Percentiles rank a stretch among this genome's conserved stretches.
Conservation (phyloP, 2,329 filamentous ascomycete genomes). For the Clarireedia sp. region DNA sequence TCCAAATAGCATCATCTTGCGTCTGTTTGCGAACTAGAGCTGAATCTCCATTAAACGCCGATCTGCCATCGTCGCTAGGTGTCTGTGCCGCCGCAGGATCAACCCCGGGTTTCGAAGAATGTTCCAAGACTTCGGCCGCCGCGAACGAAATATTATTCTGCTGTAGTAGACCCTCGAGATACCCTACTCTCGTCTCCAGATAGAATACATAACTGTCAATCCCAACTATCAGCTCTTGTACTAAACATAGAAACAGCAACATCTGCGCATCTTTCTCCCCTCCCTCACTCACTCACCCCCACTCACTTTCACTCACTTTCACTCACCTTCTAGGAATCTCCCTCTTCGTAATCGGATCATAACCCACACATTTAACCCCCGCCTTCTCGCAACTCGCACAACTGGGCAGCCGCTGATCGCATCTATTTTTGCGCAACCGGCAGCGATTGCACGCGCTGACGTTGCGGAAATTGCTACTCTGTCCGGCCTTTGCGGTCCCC, state of each 20-base stretch:
- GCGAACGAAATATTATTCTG: constrained; percentile 65
- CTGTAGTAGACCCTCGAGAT: constrained; percentile 69
- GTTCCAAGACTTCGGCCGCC: constrained; percentile 61
- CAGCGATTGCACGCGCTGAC: constrained; percentile 94
- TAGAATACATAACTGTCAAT: constrained; percentile 77
- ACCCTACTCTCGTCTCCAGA: constrained; percentile 76
- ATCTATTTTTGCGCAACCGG: constrained; percentile 84
- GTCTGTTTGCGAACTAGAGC: constrained; percentile 16
- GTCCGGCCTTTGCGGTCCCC: constrained; percentile 32
- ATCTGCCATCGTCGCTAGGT: constrained; percentile 25
- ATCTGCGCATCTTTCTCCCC: background rate
- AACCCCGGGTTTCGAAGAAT: constrained; percentile 38
- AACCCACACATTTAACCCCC: constrained; percentile 84
- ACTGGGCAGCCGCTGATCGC: constrained; percentile 85
- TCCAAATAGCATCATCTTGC: constrained; percentile 23
- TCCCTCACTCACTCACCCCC: background rate
- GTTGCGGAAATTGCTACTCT: constrained; percentile 67
- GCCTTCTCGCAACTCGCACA: constrained; percentile 91
- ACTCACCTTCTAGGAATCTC: constrained; percentile 73
- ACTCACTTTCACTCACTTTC: background rate
- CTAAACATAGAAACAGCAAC: too few species aligned
- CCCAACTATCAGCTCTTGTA: background rate
- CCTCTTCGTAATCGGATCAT: constrained; percentile 92
- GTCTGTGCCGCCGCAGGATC: constrained; percentile 25
- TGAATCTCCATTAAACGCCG: constrained; percentile 16